Evolutionary conservation across 2,329 filamentous ascomycete genomes (phyloP), one percentile per base, ranked within the genome.

Genomic region (Alternaria hordeiaustralica): DNA sequence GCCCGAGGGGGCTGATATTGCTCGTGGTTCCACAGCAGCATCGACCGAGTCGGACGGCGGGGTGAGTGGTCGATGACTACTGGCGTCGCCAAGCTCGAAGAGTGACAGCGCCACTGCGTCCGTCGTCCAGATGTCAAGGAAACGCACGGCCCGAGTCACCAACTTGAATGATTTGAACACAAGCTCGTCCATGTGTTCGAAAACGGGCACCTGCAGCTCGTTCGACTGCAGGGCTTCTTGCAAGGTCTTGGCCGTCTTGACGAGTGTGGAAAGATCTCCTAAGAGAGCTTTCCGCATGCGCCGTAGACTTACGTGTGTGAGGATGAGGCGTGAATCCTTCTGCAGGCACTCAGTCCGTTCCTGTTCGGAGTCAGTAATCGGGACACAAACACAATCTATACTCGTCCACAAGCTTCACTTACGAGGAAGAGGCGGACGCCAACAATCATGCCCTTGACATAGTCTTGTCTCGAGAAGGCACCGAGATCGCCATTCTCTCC

Each of bases 111-210:
- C 84, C 41, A 87, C 76, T 28, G 82, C 79, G 28, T 82, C 78
- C 55, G 82, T 91, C 41, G 92, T 90, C 82, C 96, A 90, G 3
- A 95, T 86, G 71, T 99, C 96, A 45, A 97, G 86, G 75, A 99
- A 98, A 47, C 91, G 87, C 25, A 97, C 93, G 13, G 92, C 94
- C 72, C 95, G 90, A 51, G 90, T 95, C n/a, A 97, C 92, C 56
- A 98, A 94, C 76, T 92, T 94, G 83, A 97, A 98, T 0, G 94
- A 94, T 79, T 94, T 96, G 57, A 97, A 83, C 23, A 98, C 92
- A 88, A 98, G 93, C 78, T 97, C 92, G 75, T 98, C 95, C 61
- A 97, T 88, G 61, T 95, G 88, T 71, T 92, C 88, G 73, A 93
- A 93, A 12, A 91, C 84, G 0, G 82, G 77, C 0, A 85, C 82